Evolutionary conservation across 2,329 filamentous ascomycete species (phyloP).

Genomic region (Grosmannia serpens): DNA sequence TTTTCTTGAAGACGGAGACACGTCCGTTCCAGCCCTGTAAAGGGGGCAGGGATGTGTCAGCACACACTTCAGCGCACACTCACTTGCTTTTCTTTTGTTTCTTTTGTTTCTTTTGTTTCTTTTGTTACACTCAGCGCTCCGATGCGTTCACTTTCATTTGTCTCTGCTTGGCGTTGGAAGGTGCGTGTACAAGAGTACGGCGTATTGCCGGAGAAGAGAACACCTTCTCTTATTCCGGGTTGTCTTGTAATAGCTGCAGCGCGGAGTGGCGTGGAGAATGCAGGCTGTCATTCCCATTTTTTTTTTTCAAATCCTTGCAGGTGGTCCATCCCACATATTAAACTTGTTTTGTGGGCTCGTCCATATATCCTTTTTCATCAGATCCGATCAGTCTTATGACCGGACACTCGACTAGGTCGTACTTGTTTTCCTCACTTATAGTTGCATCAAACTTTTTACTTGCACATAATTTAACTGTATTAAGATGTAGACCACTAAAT

Average conservation of each 20-base stretch:
- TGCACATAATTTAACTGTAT: not conserved
- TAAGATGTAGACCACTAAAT: not conserved
- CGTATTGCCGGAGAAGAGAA: too few species aligned
- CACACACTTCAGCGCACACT: not conserved
- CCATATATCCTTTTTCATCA: too few species aligned
- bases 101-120: not conserved
- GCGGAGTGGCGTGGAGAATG: not conserved
- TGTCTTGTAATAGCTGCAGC: not conserved
- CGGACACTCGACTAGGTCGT: too few species aligned
- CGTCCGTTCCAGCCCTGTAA: not conserved
- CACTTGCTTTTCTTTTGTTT: not conserved
- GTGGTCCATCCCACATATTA: too few species aligned
- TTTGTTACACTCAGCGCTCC: not conserved
- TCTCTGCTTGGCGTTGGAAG: not conserved
- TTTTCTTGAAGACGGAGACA: constrained; percentile 47
- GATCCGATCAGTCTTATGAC: too few species aligned
- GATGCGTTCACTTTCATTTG: not conserved
- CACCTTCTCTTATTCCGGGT: not conserved
- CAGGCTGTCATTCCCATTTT: too few species aligned
- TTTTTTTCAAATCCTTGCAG: too few species aligned
- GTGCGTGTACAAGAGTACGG: too few species aligned
- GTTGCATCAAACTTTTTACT: not conserved
- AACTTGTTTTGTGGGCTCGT: too few species aligned
- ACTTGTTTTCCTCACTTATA: too few species aligned
- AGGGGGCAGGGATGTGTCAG: not conserved